Base-by-base conservation (phyloP, 2,329 filamentous ascomycete genomes). In the Fusarium pseudonygamai region DNA sequence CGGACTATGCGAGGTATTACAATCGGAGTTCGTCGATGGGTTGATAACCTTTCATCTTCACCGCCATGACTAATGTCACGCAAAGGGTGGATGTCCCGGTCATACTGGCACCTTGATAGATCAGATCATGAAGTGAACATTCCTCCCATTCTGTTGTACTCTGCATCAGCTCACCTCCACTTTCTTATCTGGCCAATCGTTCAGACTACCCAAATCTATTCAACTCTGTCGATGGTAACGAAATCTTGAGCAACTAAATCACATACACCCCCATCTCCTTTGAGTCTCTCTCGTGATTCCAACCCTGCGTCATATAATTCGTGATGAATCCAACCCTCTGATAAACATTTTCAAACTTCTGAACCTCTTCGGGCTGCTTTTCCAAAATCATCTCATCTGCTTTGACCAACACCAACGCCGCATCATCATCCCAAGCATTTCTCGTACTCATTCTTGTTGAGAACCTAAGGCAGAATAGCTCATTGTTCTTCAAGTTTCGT, bases 321-420 rank as follows among this genome's bases (percentile, higher is more conserved):
- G 39, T 66, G 15, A 74, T 66, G 15, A 67, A 69, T 20, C 75
- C 75, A 11, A 76, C 42, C 7, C 75, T 53, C 39, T 77, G 68
- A 28, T 66, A 77, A 8, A 77, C 71, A 58, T 53, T 52, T 3
- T 40, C 63, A 56, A 57, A 73, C 6, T 63, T 56, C n/a, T 30
- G 43, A 5, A 77, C 71, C 13, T 73, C 60, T 4, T 64, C 42
- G 2, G 71, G 64, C 55, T 77, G 75, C n/a, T 45, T 52, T 15
- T 52, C 30, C 6, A 72, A 40, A 7, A 37, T 47, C 34, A 64
- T 42, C 13, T 24, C 37, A 9, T 68, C 63, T 18, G 52, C 73
- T 30, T 64, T 67, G 5, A 62, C 70, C 26, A 77, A 56, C 0
- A 77, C 60, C 45, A 77, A 53, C 7, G 75, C 75, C 8, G 65